These are phyloP conservation scores for Colletotrichum sp. DNA, from an alignment of 2,329 filamentous ascomycete genomes.

Conservation along the genomic window DNA sequence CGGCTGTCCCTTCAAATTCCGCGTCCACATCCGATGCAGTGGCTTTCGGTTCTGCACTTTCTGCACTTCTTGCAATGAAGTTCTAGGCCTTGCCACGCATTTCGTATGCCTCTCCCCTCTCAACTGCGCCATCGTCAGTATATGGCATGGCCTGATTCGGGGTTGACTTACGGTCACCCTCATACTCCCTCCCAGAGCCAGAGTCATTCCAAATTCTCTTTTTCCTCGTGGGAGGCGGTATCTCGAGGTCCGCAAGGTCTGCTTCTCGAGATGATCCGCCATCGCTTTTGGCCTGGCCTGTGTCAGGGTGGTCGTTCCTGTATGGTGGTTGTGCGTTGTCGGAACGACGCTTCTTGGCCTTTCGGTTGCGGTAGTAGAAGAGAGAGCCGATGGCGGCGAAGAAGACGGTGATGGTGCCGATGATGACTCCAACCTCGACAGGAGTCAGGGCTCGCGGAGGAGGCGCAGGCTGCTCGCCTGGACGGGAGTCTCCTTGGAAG, in stretches of 20 bases:
- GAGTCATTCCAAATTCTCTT: slow-evolving; percentile 2
- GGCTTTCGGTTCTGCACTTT: not conserved
- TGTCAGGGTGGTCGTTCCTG: not conserved
- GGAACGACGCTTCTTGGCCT: slow-evolving; percentile 3
- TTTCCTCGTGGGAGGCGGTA: not conserved
- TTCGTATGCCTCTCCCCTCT: not conserved
- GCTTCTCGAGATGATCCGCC: not conserved
- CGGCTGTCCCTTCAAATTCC: not conserved
- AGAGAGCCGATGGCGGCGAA: slow-evolving; percentile 24
- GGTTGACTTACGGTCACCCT: not conserved
- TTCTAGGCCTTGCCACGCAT: not conserved
- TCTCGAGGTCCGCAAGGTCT: not conserved
- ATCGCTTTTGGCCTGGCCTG: not conserved
- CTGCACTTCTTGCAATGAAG: not conserved
- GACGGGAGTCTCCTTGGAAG: slow-evolving; percentile 19
- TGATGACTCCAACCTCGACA: slow-evolving; percentile 32
- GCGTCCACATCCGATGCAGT: not conserved
- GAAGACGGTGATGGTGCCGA: slow-evolving; percentile 27
- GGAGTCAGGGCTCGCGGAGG: slow-evolving; percentile 24
- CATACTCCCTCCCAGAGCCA: not conserved
- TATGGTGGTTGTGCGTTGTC: not conserved
- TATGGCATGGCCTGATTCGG: too few relatives aligned
- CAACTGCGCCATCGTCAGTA: not conserved
- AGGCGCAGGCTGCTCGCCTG: slow-evolving; percentile 7
- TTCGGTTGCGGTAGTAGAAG: slow-evolving; percentile 26